phyloP scores from a whole-genome alignment of 2,329 filamentous ascomycete genomes.

The Verticillium isaacii region DNA sequence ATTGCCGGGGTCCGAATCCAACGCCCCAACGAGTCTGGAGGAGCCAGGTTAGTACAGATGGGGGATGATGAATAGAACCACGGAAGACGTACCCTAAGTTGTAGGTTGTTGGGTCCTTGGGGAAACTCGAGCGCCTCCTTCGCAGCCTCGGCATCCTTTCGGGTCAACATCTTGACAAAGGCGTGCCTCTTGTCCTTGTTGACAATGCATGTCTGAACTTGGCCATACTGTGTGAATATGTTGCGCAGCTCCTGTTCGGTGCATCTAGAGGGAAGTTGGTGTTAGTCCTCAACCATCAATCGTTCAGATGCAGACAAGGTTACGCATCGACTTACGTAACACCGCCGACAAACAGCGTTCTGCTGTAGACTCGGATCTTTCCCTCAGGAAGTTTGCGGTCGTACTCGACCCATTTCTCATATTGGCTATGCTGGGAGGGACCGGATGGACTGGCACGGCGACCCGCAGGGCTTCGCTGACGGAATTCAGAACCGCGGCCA shows the following conservation, averaged over 20 bases:
- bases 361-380: slow-evolving; percentile 87
- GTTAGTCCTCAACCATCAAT: slow-evolving; percentile 1
- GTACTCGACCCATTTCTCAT: slow-evolving; percentile 70
- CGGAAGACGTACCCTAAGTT: slow-evolving; percentile 60
- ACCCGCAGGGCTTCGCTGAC: slow-evolving; percentile 78
- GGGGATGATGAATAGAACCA: not conserved
- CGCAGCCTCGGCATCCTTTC: slow-evolving; percentile 76
- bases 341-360: slow-evolving; percentile 94
- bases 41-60: slow-evolving; percentile 4
- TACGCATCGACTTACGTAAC: slow-evolving; percentile 65
- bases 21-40: slow-evolving; percentile 89
- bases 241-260: slow-evolving; percentile 76
- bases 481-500: slow-evolving; percentile 64
- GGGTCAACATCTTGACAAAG: slow-evolving; percentile 97
- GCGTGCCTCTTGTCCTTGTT: slow-evolving; percentile 98
- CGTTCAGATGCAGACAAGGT: not conserved
- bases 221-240: slow-evolving; percentile 77
- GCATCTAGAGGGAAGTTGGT: slow-evolving; percentile 41
- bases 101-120: slow-evolving; percentile 64
- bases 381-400: slow-evolving; percentile 70
- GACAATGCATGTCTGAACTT: slow-evolving; percentile 95
- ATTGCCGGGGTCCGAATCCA: slow-evolving; percentile 93
- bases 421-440: slow-evolving; percentile 21
- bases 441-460: slow-evolving; percentile 55
- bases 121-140: slow-evolving; percentile 80